phyloP scores from a whole-genome alignment of 2,329 filamentous ascomycete genomes.

The Colletotrichum endophyticum region DNA sequence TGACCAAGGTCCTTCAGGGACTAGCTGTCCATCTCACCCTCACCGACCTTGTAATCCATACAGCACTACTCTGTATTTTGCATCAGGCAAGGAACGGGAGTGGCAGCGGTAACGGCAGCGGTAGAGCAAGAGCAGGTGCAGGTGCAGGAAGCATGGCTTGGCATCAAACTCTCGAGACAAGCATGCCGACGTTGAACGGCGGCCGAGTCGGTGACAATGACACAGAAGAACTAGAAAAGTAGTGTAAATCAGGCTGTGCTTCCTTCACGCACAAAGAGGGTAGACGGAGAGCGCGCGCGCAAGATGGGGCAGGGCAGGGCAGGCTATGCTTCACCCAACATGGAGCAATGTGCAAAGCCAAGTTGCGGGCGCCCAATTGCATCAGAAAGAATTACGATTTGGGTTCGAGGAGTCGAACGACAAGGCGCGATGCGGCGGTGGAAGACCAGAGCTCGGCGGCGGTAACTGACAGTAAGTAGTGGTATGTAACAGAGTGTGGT shows the following conservation, averaged over 20 bases:
- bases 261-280: not conserved
- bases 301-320: not conserved
- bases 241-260: not conserved
- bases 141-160: not conserved
- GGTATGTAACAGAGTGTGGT: not conserved
- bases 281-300: not conserved
- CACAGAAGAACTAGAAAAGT: not conserved
- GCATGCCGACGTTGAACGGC: not conserved
- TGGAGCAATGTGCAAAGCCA: not conserved
- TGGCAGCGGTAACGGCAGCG: not conserved
- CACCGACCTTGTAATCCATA: not conserved
- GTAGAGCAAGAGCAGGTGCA: not conserved
- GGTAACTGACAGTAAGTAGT: not conserved
- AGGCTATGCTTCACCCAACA: not conserved
- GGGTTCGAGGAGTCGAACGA: not conserved
- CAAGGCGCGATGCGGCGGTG: not conserved
- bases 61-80: not conserved
- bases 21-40: not conserved
- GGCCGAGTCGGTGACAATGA: not conserved
- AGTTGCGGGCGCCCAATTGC: not conserved
- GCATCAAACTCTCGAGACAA: not conserved
- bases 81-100: not conserved
- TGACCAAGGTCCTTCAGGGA: not conserved
- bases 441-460: not conserved
- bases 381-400: not conserved